phyloP scores from a whole-genome alignment of 2,329 filamentous ascomycete genomes.

The Stagonosporopsis cucurbitacearum region DNA sequence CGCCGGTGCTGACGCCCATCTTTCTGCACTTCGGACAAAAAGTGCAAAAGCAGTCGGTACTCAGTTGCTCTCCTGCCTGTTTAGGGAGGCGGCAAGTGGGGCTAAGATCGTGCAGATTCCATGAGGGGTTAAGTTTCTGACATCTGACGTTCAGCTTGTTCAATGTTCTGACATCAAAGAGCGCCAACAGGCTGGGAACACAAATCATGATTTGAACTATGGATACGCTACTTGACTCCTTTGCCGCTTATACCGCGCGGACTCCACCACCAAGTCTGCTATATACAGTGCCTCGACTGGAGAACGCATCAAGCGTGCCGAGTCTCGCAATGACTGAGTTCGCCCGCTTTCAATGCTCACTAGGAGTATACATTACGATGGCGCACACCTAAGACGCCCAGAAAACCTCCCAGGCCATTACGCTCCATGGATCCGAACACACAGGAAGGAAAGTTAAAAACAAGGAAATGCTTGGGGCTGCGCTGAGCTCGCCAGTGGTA shows the following conservation, averaged over 20 bases:
- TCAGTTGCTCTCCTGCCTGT: neutral
- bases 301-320: conserved; percentile 12
- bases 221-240: conserved; percentile 3
- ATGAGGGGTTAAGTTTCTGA: neutral
- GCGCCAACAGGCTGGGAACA: neutral
- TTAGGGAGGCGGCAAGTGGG: neutral
- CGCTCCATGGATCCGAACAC: conserved; percentile 10
- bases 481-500: conserved; percentile 21
- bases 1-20: neutral
- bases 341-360: conserved; percentile 6
- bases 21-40: neutral
- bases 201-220: conserved; percentile 6
- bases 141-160: neutral
- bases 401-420: conserved; percentile 11
- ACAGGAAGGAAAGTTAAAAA: conserved; percentile 14
- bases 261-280: neutral
- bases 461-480: conserved; percentile 21
- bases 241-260: neutral
- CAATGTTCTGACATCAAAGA: neutral
- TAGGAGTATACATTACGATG: conserved; percentile 22
- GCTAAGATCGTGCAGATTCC: neutral
- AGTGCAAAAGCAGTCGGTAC: neutral
- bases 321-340: neutral
- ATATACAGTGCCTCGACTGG: conserved; percentile 6
- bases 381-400: conserved; percentile 3